Percentiles rank a stretch among this genome's conserved stretches.
phyloP scores from a whole-genome alignment of 2,329 filamentous ascomycete species.

The Triangularia verruculosa region DNA sequence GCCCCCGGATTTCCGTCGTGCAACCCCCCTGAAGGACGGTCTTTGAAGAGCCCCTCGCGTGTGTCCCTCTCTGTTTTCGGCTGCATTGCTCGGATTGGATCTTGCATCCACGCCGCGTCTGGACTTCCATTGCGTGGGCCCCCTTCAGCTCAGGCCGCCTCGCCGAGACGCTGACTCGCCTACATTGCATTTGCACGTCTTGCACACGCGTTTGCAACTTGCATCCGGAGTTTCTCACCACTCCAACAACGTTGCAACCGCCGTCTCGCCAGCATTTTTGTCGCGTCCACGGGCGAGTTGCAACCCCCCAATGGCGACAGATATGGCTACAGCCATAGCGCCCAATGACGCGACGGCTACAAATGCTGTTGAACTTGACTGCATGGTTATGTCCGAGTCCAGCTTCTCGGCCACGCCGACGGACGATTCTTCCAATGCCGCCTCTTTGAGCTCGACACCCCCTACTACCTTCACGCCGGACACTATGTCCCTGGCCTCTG shows the following conservation, averaged over 20 bases:
- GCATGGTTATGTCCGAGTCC: constrained; percentile 26
- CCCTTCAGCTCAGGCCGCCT: constrained; percentile 12
- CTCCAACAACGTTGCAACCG: constrained; percentile 2
- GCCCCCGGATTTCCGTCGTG: constrained; percentile 1
- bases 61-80: constrained; percentile 17
- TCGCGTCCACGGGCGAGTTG: constrained; percentile 3
- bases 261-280: constrained; percentile 2
- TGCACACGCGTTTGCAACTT: constrained; percentile 20
- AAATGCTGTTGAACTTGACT: constrained; percentile 23
- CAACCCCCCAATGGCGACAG: background rate
- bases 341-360: constrained; percentile 12
- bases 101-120: constrained; percentile 21
- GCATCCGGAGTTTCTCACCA: constrained; percentile 1
- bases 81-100: constrained; percentile 7
- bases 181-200: background rate
- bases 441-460: constrained; percentile 33
- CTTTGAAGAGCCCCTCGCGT: constrained; percentile 1
- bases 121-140: constrained; percentile 16
- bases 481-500: constrained; percentile 33
- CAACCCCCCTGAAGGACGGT: constrained; percentile 2
- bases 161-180: constrained; percentile 10
- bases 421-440: constrained; percentile 31
- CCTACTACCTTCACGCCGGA: constrained; percentile 34
- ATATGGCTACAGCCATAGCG: constrained; percentile 19
- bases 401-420: constrained; percentile 32